Conservation (phyloP, 192 early-diverging fungal species). For the Coemansia sp. region DNA sequence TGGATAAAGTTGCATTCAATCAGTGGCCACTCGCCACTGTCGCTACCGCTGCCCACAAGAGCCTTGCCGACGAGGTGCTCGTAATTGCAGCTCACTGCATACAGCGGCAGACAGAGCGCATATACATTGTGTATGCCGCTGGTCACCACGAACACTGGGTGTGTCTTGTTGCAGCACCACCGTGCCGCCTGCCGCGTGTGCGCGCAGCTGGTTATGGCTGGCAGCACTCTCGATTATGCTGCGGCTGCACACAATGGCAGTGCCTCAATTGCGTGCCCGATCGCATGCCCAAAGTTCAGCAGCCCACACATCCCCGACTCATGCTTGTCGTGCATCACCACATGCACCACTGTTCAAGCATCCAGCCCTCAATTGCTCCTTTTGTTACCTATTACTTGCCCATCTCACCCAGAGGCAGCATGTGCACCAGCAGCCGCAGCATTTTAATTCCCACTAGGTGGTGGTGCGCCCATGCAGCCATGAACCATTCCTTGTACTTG, state of each 20-base stretch:
- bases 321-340: constrained; percentile 93
- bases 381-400: constrained; percentile 87
- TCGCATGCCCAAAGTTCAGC: constrained; percentile 96
- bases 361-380: constrained; percentile 89
- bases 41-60: constrained; percentile 13
- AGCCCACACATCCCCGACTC: constrained; percentile 92
- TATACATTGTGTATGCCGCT: constrained; percentile 76
- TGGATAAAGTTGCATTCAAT: constrained; percentile 75
- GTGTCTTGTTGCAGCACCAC: constrained; percentile 73
- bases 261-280: constrained; percentile 97
- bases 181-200: constrained; percentile 55
- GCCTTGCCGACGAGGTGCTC: constrained; percentile 74
- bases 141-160: constrained; percentile 75
- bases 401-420: constrained; percentile 87
- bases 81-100: constrained; percentile 72
- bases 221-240: constrained; percentile 85
- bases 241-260: constrained; percentile 89
- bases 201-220: constrained; percentile 65
- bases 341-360: constrained; percentile 78
- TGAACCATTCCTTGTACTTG: constrained; percentile 57
- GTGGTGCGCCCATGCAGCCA: constrained; percentile 31
- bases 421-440: constrained; percentile 67
- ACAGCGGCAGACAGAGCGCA: constrained; percentile 72
- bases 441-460: not conserved
- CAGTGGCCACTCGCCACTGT: constrained; percentile 58